These are phyloP conservation scores for Curvularia sp. DNA, from an alignment of 2,329 filamentous ascomycete genomes.

Conservation along the genomic window DNA sequence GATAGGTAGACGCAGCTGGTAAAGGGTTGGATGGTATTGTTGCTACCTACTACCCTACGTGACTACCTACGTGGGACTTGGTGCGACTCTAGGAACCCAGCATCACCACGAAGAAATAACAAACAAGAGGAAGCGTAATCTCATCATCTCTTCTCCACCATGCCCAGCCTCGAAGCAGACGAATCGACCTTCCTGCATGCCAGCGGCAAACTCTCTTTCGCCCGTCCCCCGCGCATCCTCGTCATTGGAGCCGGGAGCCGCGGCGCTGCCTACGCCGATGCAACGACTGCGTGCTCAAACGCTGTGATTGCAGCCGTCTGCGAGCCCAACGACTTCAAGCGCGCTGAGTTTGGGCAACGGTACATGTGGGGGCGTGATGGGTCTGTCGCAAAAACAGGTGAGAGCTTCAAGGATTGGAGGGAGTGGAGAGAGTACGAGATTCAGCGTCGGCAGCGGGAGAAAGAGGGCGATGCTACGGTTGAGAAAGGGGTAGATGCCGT, in stretches of 20 bases:
- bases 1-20: too few species aligned
- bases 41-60: too few species aligned
- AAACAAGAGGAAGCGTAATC: too few species aligned
- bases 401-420: constrained; percentile 76
- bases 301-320: constrained; percentile 78
- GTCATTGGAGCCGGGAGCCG: constrained; percentile 51
- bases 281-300: constrained; percentile 32
- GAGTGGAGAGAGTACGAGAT: constrained; percentile 78
- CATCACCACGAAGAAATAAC: too few species aligned
- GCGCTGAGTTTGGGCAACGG: constrained; percentile 70
- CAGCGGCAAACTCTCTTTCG: constrained; percentile 29
- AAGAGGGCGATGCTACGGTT: constrained; percentile 22
- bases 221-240: constrained; percentile 40
- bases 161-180: constrained; percentile 6
- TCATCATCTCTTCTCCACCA: not conserved
- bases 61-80: too few species aligned
- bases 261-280: constrained; percentile 47
- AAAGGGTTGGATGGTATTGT: too few species aligned
- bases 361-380: constrained; percentile 71
- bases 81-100: too few species aligned
- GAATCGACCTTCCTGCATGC: constrained; percentile 18
- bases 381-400: constrained; percentile 60
- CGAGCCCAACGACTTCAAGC: constrained; percentile 81
- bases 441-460: constrained; percentile 61
- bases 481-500: constrained; percentile 60